phyloP scores from a whole-genome alignment of 2,329 filamentous ascomycete genomes.

The Cladosporium colombiae region DNA sequence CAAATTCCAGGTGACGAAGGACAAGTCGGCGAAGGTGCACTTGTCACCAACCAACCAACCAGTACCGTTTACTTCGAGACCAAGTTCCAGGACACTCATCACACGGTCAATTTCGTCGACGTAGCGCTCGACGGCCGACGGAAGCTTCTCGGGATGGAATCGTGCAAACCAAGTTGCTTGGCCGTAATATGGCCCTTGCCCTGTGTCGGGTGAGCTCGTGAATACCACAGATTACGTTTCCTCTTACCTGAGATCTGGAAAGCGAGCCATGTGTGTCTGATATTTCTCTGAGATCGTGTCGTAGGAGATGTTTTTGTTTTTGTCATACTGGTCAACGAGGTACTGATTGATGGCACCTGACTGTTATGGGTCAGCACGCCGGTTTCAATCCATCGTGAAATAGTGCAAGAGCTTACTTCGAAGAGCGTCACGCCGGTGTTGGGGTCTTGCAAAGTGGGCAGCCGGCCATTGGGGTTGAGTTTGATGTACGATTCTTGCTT shows the following conservation, averaged over 20 bases:
- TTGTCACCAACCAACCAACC: conserved; percentile 50
- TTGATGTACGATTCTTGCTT: conserved; percentile 46
- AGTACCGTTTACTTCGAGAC: conserved; percentile 38
- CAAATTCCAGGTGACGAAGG: conserved; percentile 44
- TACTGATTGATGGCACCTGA: conserved; percentile 36
- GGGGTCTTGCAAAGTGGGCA: conserved; percentile 49
- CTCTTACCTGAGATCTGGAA: conserved; percentile 36
- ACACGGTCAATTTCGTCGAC: conserved; percentile 48
- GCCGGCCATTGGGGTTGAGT: conserved; percentile 45
- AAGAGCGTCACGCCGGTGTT: conserved; percentile 47
- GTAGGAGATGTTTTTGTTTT: conserved; percentile 31
- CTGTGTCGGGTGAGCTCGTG: background rate
- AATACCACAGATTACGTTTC: too few relatives aligned
- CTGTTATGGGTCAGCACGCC: background rate
- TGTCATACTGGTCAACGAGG: conserved; percentile 38
- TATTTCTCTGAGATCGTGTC: conserved; percentile 28
- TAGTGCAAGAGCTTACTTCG: conserved; percentile 27
- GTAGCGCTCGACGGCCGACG: conserved; percentile 49
- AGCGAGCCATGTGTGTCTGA: conserved; percentile 33
- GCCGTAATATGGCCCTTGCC: conserved; percentile 43
- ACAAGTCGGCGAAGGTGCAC: conserved; percentile 45
- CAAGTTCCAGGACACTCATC: conserved; percentile 47
- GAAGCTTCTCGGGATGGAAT: conserved; percentile 45
- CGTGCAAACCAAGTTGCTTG: conserved; percentile 47
- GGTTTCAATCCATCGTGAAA: too few relatives aligned